phyloP scores from a whole-genome alignment of 768 basidiomycete genomes.

The Naganishia vaughanmartiniae region DNA sequence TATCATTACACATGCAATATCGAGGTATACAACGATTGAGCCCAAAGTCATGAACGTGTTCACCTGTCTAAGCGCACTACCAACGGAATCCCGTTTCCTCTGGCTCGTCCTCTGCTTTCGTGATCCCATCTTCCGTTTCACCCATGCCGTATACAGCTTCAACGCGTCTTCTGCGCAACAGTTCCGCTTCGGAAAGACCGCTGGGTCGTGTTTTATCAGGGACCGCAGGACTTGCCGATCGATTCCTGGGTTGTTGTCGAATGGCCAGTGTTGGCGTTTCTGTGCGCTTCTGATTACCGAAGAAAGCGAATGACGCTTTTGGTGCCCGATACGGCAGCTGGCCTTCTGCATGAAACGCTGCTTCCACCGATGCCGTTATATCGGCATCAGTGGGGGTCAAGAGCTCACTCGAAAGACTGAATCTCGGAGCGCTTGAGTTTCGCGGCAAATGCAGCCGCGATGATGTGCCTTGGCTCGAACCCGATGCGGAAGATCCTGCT shows the following conservation, averaged over 20 bases:
- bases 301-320: conserved; percentile 47
- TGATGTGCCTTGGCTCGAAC: conserved; percentile 38
- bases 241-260: conserved; percentile 4
- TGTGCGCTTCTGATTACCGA: conserved; percentile 34
- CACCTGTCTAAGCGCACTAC: neutral
- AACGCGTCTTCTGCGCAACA: conserved; percentile 58
- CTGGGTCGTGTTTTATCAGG: conserved; percentile 16
- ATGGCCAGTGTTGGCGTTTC: conserved; percentile 22
- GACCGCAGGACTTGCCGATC: conserved; percentile 23
- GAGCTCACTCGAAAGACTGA: conserved; percentile 29
- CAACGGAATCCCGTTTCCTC: conserved; percentile 18
- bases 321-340: conserved; percentile 33
- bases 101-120: neutral
- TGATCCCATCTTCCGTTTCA: conserved; percentile 12
- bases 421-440: conserved; percentile 40
- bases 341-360: conserved; percentile 32
- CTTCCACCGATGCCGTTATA: conserved; percentile 42
- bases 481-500: conserved; percentile 39
- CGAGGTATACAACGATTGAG: neutral
- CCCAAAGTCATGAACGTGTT: neutral
- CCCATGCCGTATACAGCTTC: conserved; percentile 56
- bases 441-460: conserved; percentile 34
- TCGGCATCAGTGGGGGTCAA: conserved; percentile 37
- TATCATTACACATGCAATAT: conserved; percentile 8
- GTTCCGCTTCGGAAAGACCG: conserved; percentile 71